Evolutionary conservation across 768 basidiomycete genomes (phyloP), one percentile per base, ranked within the genome.

Genomic region (Trametes maxima): DNA sequence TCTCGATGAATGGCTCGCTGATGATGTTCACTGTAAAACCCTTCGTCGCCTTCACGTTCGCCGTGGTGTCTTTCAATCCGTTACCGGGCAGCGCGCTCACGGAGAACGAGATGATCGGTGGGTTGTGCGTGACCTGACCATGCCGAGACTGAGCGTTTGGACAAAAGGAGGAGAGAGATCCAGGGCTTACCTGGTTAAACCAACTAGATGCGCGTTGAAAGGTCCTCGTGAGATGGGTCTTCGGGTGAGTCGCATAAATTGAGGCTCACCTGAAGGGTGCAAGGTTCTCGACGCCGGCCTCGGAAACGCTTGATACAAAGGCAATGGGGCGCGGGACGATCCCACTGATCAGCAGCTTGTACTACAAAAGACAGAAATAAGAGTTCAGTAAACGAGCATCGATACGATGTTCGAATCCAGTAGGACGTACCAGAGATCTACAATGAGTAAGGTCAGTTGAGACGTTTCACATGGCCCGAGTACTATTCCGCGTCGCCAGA

Each of bases 21-120:
- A 87, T 85, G 68, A 84, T 82, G 64, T 81, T 83, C 25, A 84
- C 79, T 5, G 79, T 80, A 69, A 85, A 87, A 28, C 78, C 75
- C 47, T 80, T 79, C 25, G 77, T 78, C 0, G 70, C 72, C 65
- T 72, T 74, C 65, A 85, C 80, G 63, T 85, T 85, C 25, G 66
- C 64, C 25, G 74, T 67, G 0, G 81, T 82, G 60, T 85, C 85
- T 57, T 77, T 76, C 45, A 69, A 19, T n/a, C 68, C 63, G 5
- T 50, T 47, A 3, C 22, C 14, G 2, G 62, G 28, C 14, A 45
- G 35, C 25, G 54, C 42, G 4, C 68, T 66, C 66, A 81, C 73
- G 1, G 79, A 79, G 24, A 85, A 68, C 65, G 79, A 70, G 44
- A 83, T 69, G 22, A 75, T 66, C 1, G 81, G 80, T 0, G 82